phyloP scores from a whole-genome alignment of 2,329 filamentous ascomycete species.

The Aspergillus sp. region DNA sequence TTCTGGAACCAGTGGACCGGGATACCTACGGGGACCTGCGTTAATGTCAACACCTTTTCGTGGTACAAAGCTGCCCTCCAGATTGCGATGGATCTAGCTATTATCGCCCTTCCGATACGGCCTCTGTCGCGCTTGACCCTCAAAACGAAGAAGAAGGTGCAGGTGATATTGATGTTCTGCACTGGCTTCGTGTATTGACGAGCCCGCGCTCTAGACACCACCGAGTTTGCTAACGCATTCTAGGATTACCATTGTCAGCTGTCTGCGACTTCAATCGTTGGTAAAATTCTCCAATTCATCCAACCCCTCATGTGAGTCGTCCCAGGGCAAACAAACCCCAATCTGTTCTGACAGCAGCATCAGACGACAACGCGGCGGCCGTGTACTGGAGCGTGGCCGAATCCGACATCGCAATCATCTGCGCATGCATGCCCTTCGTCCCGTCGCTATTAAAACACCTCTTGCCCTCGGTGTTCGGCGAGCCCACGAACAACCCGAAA shows the following conservation, averaged over 20 bases:
- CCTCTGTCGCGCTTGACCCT: conserved; percentile 37
- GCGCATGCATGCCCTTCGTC: conserved; percentile 35
- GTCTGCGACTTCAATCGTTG: conserved; percentile 33
- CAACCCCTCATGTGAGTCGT: conserved; percentile 27
- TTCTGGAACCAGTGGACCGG: conserved; percentile 49
- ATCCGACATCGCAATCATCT: conserved; percentile 36
- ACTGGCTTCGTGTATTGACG: conserved; percentile 40
- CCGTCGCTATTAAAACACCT: conserved; percentile 15
- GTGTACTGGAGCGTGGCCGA: conserved; percentile 36
- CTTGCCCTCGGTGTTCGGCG: conserved; percentile 9
- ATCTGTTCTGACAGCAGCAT: too few species aligned
- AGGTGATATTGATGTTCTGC: conserved; percentile 44
- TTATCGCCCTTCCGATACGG: conserved; percentile 43
- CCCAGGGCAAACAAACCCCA: too few species aligned
- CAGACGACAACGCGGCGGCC: conserved; percentile 32
- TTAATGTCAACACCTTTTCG: conserved; percentile 40
- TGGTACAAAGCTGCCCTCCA: conserved; percentile 47
- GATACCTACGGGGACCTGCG: conserved; percentile 39
- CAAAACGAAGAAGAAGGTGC: conserved; percentile 41
- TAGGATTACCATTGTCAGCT: conserved; percentile 35
- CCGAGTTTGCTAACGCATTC: too few species aligned
- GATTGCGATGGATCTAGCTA: conserved; percentile 45
- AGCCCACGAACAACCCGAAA: not conserved
- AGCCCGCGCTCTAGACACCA: too few species aligned
- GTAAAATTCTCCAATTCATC: conserved; percentile 30